Percentiles rank a stretch among this genome's conserved stretches.
phyloP scores from a whole-genome alignment of 1,139 yeast genomes.

The Meyerozyma athensensis region DNA sequence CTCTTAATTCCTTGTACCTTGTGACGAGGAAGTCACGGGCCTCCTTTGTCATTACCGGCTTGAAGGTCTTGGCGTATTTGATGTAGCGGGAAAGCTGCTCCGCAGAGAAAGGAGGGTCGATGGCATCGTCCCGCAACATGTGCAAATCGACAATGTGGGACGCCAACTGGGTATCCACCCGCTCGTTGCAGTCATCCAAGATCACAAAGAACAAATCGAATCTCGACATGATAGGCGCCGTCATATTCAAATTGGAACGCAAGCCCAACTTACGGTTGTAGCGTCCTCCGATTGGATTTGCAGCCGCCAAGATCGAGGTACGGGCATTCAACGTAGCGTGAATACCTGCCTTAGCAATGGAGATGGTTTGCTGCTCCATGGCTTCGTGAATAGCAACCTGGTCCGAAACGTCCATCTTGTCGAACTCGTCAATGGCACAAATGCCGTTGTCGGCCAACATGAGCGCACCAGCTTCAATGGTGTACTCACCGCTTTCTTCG shows the following conservation, averaged over 20 bases:
- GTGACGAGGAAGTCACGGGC: conserved; percentile 77
- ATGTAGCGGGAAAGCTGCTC: conserved; percentile 87
- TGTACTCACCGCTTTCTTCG: conserved; percentile 95
- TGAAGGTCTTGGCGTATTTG: conserved; percentile 88
- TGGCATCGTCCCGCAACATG: conserved; percentile 87
- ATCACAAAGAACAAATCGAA: conserved; percentile 94
- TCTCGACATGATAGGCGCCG: conserved; percentile 99
- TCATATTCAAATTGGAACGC: conserved; percentile 87
- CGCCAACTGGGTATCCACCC: conserved; percentile 84
- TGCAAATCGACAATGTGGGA: conserved; percentile 90
- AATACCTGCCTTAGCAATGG: conserved; percentile 97
- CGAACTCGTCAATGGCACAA: conserved; percentile 98
- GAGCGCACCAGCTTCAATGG: conserved; percentile 98
- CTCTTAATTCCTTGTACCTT: conserved; percentile 81
- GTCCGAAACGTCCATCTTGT: conserved; percentile 92
- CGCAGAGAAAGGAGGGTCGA: conserved; percentile 83
- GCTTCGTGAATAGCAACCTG: conserved; percentile 99
- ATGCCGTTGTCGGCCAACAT: conserved; percentile 99
- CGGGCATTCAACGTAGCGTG: conserved; percentile 97
- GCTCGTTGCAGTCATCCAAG: conserved; percentile 91
- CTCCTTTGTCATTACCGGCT: conserved; percentile 79
- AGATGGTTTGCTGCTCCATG: conserved; percentile 98
- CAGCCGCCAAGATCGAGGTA: conserved; percentile 94
- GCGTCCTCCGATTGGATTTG: conserved; percentile 95
- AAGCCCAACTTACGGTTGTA: conserved; percentile 83